phyloP scores from a whole-genome alignment of 176 grass and related monocot genomes.

The Musa acuminata region DNA sequence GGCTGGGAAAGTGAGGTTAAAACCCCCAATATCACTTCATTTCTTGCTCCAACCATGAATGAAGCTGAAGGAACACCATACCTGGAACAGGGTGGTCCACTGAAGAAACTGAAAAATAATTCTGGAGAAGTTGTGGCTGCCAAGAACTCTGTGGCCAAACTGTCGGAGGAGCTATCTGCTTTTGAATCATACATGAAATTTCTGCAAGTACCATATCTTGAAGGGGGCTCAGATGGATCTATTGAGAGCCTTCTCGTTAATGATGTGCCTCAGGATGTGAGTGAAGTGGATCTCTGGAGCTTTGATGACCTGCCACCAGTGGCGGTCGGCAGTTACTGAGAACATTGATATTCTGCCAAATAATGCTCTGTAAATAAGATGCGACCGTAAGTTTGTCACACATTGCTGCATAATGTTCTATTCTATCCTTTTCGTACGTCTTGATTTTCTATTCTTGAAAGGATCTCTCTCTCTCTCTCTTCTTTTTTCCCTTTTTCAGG shows the following conservation, averaged over 20 bases:
- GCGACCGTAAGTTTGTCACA: background rate
- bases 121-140: background rate
- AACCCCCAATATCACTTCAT: background rate
- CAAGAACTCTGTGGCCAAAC: background rate
- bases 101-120: background rate
- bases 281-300: conserved; percentile 2
- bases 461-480: background rate
- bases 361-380: background rate
- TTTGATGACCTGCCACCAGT: conserved; percentile 5
- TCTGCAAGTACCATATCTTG: conserved; percentile 4
- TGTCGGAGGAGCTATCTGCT: background rate
- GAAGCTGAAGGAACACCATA: background rate
- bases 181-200: background rate
- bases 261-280: background rate
- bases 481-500: background rate
- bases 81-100: background rate
- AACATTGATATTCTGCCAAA: too few relatives aligned
- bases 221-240: background rate
- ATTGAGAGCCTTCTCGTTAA: background rate
- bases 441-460: background rate
- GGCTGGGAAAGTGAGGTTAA: background rate
- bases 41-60: background rate
- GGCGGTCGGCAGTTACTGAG: background rate
- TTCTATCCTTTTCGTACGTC: background rate
- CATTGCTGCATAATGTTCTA: background rate